Percentiles rank a stretch among this genome's conserved stretches.
These are phyloP conservation scores for Pseudophaeomoniella oleicola DNA, from an alignment of 2,329 filamentous ascomycete genomes.

Conservation along the genomic window DNA sequence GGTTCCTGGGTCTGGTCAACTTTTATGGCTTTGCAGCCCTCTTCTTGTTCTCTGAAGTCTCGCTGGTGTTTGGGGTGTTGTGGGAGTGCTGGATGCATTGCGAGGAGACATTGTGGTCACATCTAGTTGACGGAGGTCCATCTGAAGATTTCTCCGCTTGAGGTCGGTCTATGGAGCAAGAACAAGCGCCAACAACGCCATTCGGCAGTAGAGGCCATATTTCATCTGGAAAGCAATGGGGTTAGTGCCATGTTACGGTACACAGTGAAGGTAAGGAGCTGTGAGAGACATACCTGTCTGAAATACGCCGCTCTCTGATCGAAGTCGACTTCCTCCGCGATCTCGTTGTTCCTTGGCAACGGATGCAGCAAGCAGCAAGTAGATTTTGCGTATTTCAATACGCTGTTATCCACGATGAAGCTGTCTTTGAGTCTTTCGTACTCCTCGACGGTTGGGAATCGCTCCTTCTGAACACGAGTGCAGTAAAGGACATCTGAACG, in stretches of 20 bases:
- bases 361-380: constrained; percentile 94
- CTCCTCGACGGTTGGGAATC: constrained; percentile 65
- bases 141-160: neutral
- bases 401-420: constrained; percentile 80
- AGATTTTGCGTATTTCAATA: constrained; percentile 79
- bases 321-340: constrained; percentile 92
- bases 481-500: constrained; percentile 89
- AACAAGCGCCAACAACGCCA: constrained; percentile 90
- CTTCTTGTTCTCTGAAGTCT: too few relatives aligned
- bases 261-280: neutral
- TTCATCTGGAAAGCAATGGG: constrained; percentile 81
- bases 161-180: constrained; percentile 40
- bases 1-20: too few relatives aligned
- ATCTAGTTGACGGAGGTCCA: too few relatives aligned
- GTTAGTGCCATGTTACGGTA: too few relatives aligned
- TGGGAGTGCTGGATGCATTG: too few relatives aligned
- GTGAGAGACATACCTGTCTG: constrained; percentile 71
- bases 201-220: constrained; percentile 94
- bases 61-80: too few relatives aligned
- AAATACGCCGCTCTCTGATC: constrained; percentile 96
- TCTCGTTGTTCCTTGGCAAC: constrained; percentile 81
- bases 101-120: too few relatives aligned
- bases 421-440: constrained; percentile 82
- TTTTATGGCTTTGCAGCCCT: too few relatives aligned
- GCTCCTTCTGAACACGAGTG: constrained; percentile 91